Evolutionary conservation across 2,329 filamentous ascomycete species (phyloP).

Genomic region (Microthyrium microscopicum): DNA sequence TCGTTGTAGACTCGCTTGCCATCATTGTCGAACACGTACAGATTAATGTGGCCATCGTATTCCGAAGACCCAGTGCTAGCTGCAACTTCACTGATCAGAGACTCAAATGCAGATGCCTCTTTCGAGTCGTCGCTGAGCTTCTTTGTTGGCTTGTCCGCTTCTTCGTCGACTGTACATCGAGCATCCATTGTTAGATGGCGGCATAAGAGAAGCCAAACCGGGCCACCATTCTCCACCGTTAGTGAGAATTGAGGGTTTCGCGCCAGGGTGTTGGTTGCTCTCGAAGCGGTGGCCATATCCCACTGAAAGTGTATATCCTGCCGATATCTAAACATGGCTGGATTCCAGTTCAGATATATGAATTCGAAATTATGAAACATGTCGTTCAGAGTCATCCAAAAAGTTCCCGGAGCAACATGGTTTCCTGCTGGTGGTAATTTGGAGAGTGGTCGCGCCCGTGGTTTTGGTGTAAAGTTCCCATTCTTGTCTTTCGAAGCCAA

Average conservation of each 20-base stretch:
- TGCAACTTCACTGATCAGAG: neutral
- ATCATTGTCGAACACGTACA: conserved; percentile 59
- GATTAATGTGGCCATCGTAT: conserved; percentile 61
- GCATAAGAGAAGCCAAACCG: conserved; percentile 70
- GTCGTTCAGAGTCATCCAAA: conserved; percentile 84
- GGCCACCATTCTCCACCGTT: conserved; percentile 35
- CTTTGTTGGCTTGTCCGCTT: conserved; percentile 36
- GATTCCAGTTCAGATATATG: conserved; percentile 96
- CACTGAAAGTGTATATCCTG: conserved; percentile 86
- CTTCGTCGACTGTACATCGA: conserved; percentile 26
- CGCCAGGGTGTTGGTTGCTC: conserved; percentile 59
- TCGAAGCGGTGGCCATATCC: conserved; percentile 38
- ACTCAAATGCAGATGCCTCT: conserved; percentile 4
- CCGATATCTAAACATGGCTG: conserved; percentile 59
- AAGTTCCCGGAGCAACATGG: conserved; percentile 49
- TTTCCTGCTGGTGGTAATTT: conserved; percentile 13
- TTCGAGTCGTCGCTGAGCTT: neutral
- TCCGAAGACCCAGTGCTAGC: conserved; percentile 11
- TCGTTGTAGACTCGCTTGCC: conserved; percentile 60
- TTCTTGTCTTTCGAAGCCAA: neutral
- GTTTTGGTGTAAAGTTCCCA: neutral
- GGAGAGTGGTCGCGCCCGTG: neutral
- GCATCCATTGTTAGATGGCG: conserved; percentile 66
- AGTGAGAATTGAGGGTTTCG: conserved; percentile 45
- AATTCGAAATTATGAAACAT: conserved; percentile 88